Base-by-base conservation (phyloP, 2,329 filamentous ascomycete genomes). In the Exophiala bonariae region DNA sequence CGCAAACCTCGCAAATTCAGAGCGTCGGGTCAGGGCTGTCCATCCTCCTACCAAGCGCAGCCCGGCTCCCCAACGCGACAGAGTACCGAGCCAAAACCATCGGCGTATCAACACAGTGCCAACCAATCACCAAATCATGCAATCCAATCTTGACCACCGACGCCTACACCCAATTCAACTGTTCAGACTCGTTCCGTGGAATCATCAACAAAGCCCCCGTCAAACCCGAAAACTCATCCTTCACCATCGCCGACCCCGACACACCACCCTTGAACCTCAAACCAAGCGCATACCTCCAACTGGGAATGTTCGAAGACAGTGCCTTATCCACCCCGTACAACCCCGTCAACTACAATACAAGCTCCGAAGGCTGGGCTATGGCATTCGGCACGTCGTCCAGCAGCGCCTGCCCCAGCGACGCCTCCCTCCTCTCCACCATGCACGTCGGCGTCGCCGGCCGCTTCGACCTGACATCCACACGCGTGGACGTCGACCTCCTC, bases 201-300 rank as follows among this genome's bases (percentile, higher is more conserved):
- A 38, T 38, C 35, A 16, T 38, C 18, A 20, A 20, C n/a, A 16
- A 38, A n/a, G 13, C 35, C 6, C 35, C 35, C 4, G 35, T 38
- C 16, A 16, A 13, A 8, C 35, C 35, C 17, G 13, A 9, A 6
- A 7, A 17, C 8, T 17, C 10, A 20, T 19, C 10, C 35, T 38
- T 38, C 18, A 38, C 35, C 18, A 38, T 38, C 20, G 16, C 18
- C 16, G 35, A 38, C 20, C 35, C 35, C 7, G 35, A 38, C 18
- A 38, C 35, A n/a, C 35, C 35, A 6, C n/a, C 35, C 11, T n/a
- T 38, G 9, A 20, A 38, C 35, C 20, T 38, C 6, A 38, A 38
- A 20, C 35, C 35, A 6, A 19, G 9, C 6, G 18, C 35, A 20
- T 38, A 16, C 35, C 18, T 38, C 9, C 35, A 38, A 17, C 20